phyloP scores from a whole-genome alignment of 2,329 filamentous ascomycete genomes.

The Venturia effusa region DNA sequence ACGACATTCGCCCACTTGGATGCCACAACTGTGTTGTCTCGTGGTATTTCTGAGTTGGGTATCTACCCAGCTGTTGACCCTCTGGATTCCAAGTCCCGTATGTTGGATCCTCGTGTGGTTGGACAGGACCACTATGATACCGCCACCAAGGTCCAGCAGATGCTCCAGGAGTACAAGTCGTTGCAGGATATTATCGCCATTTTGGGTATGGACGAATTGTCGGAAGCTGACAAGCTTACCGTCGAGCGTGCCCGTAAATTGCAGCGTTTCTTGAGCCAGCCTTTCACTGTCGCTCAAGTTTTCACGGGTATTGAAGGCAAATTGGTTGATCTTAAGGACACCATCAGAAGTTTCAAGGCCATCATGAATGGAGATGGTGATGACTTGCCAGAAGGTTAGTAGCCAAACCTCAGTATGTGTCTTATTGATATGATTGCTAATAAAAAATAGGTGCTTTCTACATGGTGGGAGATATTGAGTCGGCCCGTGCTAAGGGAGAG shows the following conservation, averaged over 20 bases:
- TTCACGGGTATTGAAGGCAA: slow-evolving; percentile 93
- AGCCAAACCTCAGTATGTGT: slow-evolving; percentile 10
- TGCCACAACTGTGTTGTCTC: slow-evolving; percentile 99
- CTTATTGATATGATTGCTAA: slow-evolving; percentile 19
- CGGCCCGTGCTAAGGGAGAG: slow-evolving; percentile 92
- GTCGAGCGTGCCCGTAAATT: slow-evolving; percentile 99
- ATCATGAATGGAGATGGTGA: slow-evolving; percentile 94
- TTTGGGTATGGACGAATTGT: slow-evolving; percentile 99
- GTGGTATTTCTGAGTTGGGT: slow-evolving; percentile 99
- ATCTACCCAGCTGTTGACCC: slow-evolving; percentile 99
- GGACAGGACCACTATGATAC: slow-evolving; percentile 96
- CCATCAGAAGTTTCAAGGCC: slow-evolving; percentile 93
- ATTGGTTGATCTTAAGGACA: slow-evolving; percentile 98
- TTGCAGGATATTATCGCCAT: slow-evolving; percentile 99
- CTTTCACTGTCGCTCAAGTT: slow-evolving; percentile 82
- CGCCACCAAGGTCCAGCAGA: slow-evolving; percentile 93
- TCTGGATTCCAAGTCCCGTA: slow-evolving; percentile 98
- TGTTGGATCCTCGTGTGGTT: slow-evolving; percentile 97
- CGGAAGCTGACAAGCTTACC: slow-evolving; percentile 97
- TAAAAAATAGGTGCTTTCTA: slow-evolving; percentile 57
- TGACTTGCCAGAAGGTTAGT: slow-evolving; percentile 79
- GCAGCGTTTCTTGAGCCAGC: slow-evolving; percentile 99
- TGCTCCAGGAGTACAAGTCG: slow-evolving; percentile 99
- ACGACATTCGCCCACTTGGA: slow-evolving; percentile 99
- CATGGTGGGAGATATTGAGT: slow-evolving; percentile 96